Evolutionary conservation across 305 asterid genomes (phyloP), one percentile per base, ranked within the genome.

Genomic region (Solanum hybrid): DNA sequence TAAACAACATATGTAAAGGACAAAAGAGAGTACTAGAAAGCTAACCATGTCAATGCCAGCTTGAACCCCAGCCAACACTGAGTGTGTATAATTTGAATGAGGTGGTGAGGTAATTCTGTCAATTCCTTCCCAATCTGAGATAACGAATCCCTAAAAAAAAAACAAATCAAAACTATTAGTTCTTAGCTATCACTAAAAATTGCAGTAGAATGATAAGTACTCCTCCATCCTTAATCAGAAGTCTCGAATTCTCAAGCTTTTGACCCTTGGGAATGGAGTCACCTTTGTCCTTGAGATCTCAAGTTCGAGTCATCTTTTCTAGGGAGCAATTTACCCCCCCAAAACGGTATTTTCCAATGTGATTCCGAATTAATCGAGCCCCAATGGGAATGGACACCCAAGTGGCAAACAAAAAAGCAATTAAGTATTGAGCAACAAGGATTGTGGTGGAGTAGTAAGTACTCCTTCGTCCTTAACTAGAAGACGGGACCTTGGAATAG

Each of bases 41-140:
- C 92, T 84, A 29, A 94, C 95, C 95, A 94, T 94, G 84, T 94
- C 95, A 89, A 94, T 89, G 71, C 95, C 94, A 83, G 95, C 93
- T 11, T 89, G 89, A 28, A 94, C 89, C 26, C 92, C 94, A 37
- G 39, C 61, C 57, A 90, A 76, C 88, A 95, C 92, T 2, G 95
- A 92, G 79, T 90, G 73, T 5, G 96, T 92, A 74, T 94, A 95
- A 85, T 94, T 95, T 36, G 94, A 89, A 86, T 92, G 96, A 6
- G 75, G 34, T 2, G 95, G 93, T 69, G 77, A 35, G 33, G 92
- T 87, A 22, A 94, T 92, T 90, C 77, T 90, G 88, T 94, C 96
- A 37, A 94, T 89, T 37, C 94, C 96, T 89, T 93, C 91, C 92
- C 92, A 93, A 83, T 93, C 96, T 26, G 95, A 92, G 89, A 93